These are phyloP conservation scores for Nitzschia inconspicua DNA, from an alignment of 108 stramenopile genomes.

Conservation along the genomic window DNA sequence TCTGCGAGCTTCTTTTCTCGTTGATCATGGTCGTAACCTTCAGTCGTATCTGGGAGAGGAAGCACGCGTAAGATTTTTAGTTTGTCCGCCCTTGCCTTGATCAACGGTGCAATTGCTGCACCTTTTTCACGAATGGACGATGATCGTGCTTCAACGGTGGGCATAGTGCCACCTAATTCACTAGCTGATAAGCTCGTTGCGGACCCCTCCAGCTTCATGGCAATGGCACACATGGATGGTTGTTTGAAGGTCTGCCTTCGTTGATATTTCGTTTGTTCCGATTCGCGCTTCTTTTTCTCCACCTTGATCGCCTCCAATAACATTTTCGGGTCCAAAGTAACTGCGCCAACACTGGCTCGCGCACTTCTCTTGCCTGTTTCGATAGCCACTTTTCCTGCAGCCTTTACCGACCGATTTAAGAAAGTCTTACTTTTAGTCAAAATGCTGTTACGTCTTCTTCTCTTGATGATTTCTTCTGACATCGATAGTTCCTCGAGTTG, in stretches of 20 bases:
- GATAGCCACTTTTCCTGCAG: not conserved
- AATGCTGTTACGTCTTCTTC: not conserved
- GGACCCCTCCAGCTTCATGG: too few species aligned
- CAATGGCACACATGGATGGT: too few species aligned
- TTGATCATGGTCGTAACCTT: not conserved
- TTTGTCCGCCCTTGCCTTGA: not conserved
- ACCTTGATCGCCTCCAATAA: not conserved
- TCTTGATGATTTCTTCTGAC: not conserved
- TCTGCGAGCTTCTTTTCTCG: too few species aligned
- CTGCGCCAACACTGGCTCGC: too few species aligned
- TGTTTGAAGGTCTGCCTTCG: not conserved
- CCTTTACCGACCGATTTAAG: not conserved
- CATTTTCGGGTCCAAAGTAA: not conserved
- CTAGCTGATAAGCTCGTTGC: too few species aligned
- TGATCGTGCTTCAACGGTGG: too few species aligned
- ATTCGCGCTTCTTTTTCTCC: too few species aligned
- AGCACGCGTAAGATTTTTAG: not conserved
- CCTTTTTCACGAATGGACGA: not conserved
- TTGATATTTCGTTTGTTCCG: too few species aligned
- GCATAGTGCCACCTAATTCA: too few species aligned
- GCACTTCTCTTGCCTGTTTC: too few species aligned
- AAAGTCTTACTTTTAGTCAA: not conserved
- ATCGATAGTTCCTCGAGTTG: not conserved
- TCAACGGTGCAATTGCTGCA: too few species aligned
- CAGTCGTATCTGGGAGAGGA: not conserved